Evolutionary conservation across 2,329 filamentous ascomycete species (phyloP).

Genomic region (Septoria petroselini): DNA sequence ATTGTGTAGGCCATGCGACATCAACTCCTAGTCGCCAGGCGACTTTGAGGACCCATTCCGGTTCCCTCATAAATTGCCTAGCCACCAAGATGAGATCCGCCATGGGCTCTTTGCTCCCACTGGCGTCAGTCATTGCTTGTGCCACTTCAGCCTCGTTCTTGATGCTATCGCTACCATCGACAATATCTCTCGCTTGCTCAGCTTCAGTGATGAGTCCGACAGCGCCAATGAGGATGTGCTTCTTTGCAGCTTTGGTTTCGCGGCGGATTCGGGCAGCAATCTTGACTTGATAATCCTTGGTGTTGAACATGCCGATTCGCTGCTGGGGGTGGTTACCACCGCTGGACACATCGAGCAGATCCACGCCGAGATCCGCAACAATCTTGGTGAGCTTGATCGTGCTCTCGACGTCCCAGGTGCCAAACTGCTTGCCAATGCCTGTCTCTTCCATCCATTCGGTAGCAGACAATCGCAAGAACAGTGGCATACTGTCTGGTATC

Average conservation of each 20-base stretch:
- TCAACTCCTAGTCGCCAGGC: constrained; percentile 50
- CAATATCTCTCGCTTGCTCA: constrained; percentile 50
- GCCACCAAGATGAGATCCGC: constrained; percentile 54
- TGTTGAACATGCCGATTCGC: constrained; percentile 42
- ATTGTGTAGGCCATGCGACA: constrained; percentile 50
- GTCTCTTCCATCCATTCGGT: constrained; percentile 70
- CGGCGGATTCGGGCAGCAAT: constrained; percentile 48
- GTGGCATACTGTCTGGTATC: constrained; percentile 64
- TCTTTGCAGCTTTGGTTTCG: constrained; percentile 39
- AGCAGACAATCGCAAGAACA: constrained; percentile 68
- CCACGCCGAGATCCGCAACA: constrained; percentile 71
- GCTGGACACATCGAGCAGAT: constrained; percentile 79
- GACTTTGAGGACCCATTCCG: constrained; percentile 54
- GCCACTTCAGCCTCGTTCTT: constrained; percentile 35
- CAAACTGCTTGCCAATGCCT: constrained; percentile 48
- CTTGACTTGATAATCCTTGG: constrained; percentile 50
- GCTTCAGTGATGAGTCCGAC: constrained; percentile 55
- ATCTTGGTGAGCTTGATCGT: constrained; percentile 61
- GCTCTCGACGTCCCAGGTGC: constrained; percentile 66
- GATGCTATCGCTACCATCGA: constrained; percentile 33
- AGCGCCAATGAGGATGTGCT: constrained; percentile 50
- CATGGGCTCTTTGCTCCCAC: constrained; percentile 33
- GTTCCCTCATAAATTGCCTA: constrained; percentile 55
- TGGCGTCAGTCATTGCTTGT: constrained; percentile 39
- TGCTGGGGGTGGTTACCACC: constrained; percentile 64